Evolutionary conservation across 176 grass and related monocot species (phyloP), one percentile per base, ranked within the genome.

Genomic region (Panicum miliaceum): DNA sequence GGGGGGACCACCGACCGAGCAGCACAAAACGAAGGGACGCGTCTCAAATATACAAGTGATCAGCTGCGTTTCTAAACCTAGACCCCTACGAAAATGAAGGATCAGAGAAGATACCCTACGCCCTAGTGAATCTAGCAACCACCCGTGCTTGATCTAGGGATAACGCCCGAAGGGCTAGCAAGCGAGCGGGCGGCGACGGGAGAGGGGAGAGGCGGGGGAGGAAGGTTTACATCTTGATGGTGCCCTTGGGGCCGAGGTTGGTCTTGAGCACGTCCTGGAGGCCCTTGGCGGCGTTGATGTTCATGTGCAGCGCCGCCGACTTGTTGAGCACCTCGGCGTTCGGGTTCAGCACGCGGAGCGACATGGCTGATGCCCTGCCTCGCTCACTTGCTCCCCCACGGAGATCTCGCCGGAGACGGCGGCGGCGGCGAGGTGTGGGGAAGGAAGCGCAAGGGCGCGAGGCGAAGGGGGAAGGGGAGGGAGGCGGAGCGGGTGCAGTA

Each of bases 311-410:
- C 64, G 96, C 96, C 69, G 93, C 96, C 70, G 96, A 94, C 70
- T 98, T 98, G 91, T 94, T 98, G 59, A 98, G 93, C 88, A 98
- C 93, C 91, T 98, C 91, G 59, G 96, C 96, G 26, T 98, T 91
- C 18, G 91, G 93, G 84, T 98, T 98, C 83, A 98, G 78, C 89
- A 95, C 62, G 35, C 93, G 91, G 84, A 98, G 52, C 71, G 96
- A 93, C 96, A 98, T 98, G 84, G 84, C 74, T 72, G 79, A 4
- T 19, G 22, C 6, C 18, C 12, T 18, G 22, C 18, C 43, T 73
- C 67, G 22, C 45, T 70, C 42, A 34, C 75, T 10, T 22, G 38
- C 38, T 50, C 10, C 22, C 11, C 11, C 15, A 62, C 26, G 63
- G 51, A 68, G 71, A 82, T 35, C 40, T 47, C 38, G 73, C 26